Conservation (phyloP, 2,329 filamentous ascomycete species). For the Fusarium equiseti region DNA sequence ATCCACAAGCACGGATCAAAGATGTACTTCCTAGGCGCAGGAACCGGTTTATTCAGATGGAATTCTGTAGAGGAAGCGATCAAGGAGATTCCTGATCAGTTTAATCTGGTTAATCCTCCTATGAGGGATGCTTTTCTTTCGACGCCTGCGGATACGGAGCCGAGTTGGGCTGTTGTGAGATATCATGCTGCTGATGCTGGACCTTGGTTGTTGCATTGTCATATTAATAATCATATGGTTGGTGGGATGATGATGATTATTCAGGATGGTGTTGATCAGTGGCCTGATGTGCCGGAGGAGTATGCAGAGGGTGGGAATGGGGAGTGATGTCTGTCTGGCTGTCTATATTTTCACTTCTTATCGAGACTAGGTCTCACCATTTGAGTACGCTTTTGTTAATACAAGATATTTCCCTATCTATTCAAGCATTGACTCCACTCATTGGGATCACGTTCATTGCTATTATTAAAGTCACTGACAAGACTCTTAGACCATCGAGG, state of each 20-base stretch:
- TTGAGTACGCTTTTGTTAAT: constrained; percentile 9
- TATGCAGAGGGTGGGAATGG: constrained; percentile 48
- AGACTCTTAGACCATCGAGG: not conserved
- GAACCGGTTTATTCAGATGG: constrained; percentile 64
- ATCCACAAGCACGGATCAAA: constrained; percentile 75
- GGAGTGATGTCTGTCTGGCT: not conserved
- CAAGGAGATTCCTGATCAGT: constrained; percentile 58
- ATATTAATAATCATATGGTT: constrained; percentile 65
- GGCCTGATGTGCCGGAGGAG: constrained; percentile 57
- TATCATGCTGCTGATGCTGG: constrained; percentile 67
- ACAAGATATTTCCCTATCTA: not conserved
- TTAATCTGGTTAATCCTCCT: constrained; percentile 69
- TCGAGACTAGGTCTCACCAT: constrained; percentile 20
- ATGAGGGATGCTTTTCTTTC: constrained; percentile 59
- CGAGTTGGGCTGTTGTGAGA: constrained; percentile 62
- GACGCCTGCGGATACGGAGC: constrained; percentile 33
- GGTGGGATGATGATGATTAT: constrained; percentile 69
- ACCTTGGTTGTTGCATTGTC: constrained; percentile 67
- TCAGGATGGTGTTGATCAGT: constrained; percentile 60
- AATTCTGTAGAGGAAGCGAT: constrained; percentile 65
- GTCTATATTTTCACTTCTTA: constrained; percentile 1
- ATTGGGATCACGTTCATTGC: no score
- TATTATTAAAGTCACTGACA: not conserved
- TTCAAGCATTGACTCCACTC: no score
- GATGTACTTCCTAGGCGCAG: constrained; percentile 67